Evolutionary conservation across 2,329 filamentous ascomycete species (phyloP).

Genomic region (Pestalotiopsis fici): DNA sequence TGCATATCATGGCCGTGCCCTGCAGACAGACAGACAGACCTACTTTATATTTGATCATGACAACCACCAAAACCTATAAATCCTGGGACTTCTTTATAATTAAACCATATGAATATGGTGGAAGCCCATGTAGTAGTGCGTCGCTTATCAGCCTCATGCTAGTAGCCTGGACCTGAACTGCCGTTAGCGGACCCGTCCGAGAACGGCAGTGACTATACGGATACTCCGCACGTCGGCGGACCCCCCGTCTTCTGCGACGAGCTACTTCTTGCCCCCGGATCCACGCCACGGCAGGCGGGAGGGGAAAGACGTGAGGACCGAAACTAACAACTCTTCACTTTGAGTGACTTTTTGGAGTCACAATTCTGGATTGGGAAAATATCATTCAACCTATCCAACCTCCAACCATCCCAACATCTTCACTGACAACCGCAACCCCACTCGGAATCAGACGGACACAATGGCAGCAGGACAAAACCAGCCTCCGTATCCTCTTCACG

Average conservation of each 20-base stretch:
- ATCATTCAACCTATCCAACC: no score
- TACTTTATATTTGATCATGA: no score
- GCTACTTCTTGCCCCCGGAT: neutral
- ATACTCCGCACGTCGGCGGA: neutral
- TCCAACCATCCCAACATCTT: no score
- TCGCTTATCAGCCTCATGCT: no score
- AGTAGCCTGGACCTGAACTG: neutral
- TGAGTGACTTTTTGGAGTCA: neutral
- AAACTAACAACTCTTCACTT: neutral
- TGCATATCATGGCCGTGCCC: neutral
- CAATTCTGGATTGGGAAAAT: no score
- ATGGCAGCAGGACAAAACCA: slow-evolving; percentile 5
- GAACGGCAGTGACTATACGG: neutral
- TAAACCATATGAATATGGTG: no score
- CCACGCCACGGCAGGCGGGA: neutral
- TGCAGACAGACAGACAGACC: no score
- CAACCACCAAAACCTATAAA: no score
- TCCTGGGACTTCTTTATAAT: no score
- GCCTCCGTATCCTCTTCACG: slow-evolving; percentile 45
- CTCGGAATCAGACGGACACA: neutral
- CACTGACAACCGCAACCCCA: no score
- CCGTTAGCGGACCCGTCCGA: neutral
- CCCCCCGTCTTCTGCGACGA: neutral
- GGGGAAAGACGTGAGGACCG: neutral
- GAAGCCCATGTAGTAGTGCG: no score